Percentiles rank a stretch among this genome's conserved stretches.
These are phyloP conservation scores for Rhizopus arrhizus DNA, from an alignment of 371 early-diverging fungal genomes.

Conservation along the genomic window DNA sequence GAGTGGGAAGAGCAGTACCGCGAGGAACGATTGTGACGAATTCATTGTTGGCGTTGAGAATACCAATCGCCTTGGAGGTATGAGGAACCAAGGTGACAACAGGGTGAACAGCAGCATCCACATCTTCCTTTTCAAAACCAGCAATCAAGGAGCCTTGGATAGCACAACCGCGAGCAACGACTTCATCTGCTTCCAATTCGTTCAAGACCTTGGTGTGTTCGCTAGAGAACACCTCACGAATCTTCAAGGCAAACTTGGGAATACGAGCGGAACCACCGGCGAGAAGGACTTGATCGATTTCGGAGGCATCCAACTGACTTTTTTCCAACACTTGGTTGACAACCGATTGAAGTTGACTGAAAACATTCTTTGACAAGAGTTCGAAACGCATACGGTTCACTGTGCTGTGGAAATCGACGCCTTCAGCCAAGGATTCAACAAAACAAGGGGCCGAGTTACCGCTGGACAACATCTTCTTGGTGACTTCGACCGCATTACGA, in stretches of 20 bases:
- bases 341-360: slow-evolving; percentile 72
- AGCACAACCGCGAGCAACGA: slow-evolving; percentile 98
- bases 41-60: slow-evolving; percentile 70
- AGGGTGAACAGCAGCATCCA: slow-evolving; percentile 56
- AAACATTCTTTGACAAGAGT: slow-evolving; percentile 79
- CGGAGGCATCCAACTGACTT: slow-evolving; percentile 64
- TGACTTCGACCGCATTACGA: slow-evolving; percentile 81
- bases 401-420: slow-evolving; percentile 87
- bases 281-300: slow-evolving; percentile 89
- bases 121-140: slow-evolving; percentile 60
- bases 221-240: slow-evolving; percentile 83
- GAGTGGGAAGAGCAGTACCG: slow-evolving; percentile 84
- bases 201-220: slow-evolving; percentile 78
- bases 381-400: slow-evolving; percentile 95
- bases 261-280: slow-evolving; percentile 99
- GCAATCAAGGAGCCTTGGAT: slow-evolving; percentile 85
- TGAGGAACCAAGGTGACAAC: slow-evolving; percentile 71
- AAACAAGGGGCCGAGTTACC: slow-evolving; percentile 89
- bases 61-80: slow-evolving; percentile 77
- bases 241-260: slow-evolving; percentile 90
- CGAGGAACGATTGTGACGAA: slow-evolving; percentile 80
- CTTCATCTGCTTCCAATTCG: slow-evolving; percentile 91
- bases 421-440: slow-evolving; percentile 90
- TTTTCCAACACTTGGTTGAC: slow-evolving; percentile 76
- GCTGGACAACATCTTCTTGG: slow-evolving; percentile 93